phyloP scores from a whole-genome alignment of 164 flowering plant species.

The Vitis amurensis region DNA sequence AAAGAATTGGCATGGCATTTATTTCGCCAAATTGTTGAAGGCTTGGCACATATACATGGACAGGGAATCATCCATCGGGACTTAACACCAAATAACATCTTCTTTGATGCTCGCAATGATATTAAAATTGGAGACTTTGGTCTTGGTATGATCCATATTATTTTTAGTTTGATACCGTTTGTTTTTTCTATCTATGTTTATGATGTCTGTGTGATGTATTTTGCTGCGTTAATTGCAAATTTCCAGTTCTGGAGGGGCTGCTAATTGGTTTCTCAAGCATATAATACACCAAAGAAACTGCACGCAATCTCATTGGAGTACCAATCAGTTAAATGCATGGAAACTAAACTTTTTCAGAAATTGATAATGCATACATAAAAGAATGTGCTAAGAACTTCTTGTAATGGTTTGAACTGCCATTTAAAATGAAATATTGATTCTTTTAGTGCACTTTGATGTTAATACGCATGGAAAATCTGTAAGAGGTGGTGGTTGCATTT shows the following conservation, averaged over 20 bases:
- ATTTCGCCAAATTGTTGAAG: constrained; percentile 96
- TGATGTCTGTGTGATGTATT: not conserved
- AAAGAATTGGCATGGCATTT: constrained; percentile 84
- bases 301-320: not conserved
- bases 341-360: not conserved
- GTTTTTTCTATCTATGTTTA: not conserved
- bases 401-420: no score
- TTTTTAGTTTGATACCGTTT: not conserved
- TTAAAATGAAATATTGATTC: no score
- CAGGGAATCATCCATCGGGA: constrained; percentile 98
- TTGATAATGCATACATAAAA: not conserved
- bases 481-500: not conserved
- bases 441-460: no score
- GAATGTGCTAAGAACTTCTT: not conserved
- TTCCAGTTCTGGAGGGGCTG: not conserved
- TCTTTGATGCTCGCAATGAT: constrained; percentile 95
- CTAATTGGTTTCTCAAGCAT: not conserved
- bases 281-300: not conserved
- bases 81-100: constrained; percentile 90
- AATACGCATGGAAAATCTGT: not conserved
- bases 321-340: not conserved
- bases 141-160: constrained; percentile 62
- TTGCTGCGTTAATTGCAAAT: no score
- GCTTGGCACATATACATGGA: constrained; percentile 92
- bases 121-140: constrained; percentile 99